Conservation (phyloP, 176 grass and related monocot genomes). For the Aegilops tauschii region DNA sequence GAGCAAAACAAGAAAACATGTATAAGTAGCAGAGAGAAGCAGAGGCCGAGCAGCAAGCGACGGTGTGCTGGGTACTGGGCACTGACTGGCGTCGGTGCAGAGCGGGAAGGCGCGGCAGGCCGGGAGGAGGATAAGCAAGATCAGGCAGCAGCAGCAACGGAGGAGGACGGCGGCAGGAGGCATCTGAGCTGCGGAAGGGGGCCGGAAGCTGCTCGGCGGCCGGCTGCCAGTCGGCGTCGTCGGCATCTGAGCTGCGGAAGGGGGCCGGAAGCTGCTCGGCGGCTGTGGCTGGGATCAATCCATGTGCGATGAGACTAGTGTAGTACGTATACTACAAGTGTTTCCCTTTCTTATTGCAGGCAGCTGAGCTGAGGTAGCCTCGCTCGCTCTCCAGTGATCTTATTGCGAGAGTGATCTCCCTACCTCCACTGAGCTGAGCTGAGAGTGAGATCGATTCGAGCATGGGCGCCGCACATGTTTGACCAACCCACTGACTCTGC, state of each 20-base stretch:
- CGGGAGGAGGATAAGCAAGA: background rate
- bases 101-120: constrained; percentile 27
- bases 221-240: no score
- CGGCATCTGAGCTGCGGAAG: background rate
- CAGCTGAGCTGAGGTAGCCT: no score
- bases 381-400: no score
- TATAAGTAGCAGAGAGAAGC: background rate
- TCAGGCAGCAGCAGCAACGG: background rate
- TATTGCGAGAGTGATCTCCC: no score
- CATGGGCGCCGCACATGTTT: no score
- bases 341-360: no score
- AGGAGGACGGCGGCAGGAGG: background rate
- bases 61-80: background rate
- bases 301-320: no score
- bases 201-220: background rate
- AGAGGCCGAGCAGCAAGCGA: background rate
- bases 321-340: no score
- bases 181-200: background rate
- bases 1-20: background rate
- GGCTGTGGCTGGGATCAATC: no score
- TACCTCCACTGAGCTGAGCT: no score
- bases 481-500: no score
- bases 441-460: no score
- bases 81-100: constrained; percentile 41
- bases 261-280: background rate